These are phyloP conservation scores for Candida ovalis DNA, from an alignment of 805 yeast species.

Conservation along the genomic window DNA sequence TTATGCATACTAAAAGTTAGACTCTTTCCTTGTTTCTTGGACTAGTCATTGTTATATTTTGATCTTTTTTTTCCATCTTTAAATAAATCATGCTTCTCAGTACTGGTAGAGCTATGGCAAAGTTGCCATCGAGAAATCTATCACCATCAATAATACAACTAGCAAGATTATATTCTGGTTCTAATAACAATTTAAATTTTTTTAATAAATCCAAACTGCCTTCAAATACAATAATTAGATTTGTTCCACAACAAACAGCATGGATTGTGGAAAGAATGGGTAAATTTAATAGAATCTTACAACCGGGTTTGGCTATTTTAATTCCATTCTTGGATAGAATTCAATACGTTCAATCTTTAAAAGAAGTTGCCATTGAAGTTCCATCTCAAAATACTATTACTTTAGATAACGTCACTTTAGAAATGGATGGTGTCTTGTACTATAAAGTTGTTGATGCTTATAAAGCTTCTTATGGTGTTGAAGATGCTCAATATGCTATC, in stretches of 20 bases:
- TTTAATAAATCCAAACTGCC: slow-evolving; percentile 45
- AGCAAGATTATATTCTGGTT: slow-evolving; percentile 8
- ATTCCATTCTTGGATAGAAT: slow-evolving; percentile 72
- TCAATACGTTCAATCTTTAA: slow-evolving; percentile 76
- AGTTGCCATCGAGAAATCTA: background rate
- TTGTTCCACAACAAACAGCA: slow-evolving; percentile 88
- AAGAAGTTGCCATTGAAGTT: slow-evolving; percentile 81
- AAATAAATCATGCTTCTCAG: background rate
- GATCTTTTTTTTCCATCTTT: too few relatives aligned
- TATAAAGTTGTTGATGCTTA: slow-evolving; percentile 76
- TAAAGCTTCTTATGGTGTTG: slow-evolving; percentile 85
- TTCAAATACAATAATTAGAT: slow-evolving; percentile 68
- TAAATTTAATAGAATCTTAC: slow-evolving; percentile 61
- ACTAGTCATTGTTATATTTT: too few relatives aligned
- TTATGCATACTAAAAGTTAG: too few relatives aligned
- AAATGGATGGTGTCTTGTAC: slow-evolving; percentile 80
- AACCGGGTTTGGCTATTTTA: slow-evolving; percentile 75
- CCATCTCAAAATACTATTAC: slow-evolving; percentile 85
- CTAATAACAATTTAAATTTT: slow-evolving; percentile 20
- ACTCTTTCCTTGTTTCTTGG: too few relatives aligned
- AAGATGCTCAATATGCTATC: slow-evolving; percentile 82
- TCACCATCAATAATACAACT: background rate
- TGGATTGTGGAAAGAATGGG: slow-evolving; percentile 94
- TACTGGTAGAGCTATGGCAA: background rate
- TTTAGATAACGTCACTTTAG: slow-evolving; percentile 79